A percentile compares a stretch with the other conserved stretches of the same genome.
Conservation (phyloP, 352 stramenopile species). For the Phytophthora ohioensis region DNA sequence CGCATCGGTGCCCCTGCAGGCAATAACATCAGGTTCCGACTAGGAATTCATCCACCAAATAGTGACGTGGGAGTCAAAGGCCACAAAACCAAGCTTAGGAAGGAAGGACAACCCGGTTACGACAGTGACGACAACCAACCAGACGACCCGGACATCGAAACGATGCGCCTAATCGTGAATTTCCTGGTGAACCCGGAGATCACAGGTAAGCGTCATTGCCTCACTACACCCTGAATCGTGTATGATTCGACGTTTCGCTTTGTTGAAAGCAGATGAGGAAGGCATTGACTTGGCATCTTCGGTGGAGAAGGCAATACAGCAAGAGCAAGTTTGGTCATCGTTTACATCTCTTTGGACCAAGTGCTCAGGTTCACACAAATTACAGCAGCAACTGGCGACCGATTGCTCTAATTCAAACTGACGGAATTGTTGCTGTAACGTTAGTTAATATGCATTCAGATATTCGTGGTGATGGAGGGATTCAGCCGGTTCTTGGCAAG, state of each 20-base stretch:
- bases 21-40: conserved; percentile 52
- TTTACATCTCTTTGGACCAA: conserved; percentile 45
- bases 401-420: background rate
- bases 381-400: background rate
- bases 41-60: conserved; percentile 43
- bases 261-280: conserved; percentile 50
- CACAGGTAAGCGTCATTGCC: conserved; percentile 21
- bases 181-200: conserved; percentile 50
- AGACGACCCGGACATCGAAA: conserved; percentile 21
- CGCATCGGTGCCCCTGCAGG: background rate
- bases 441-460: conserved; percentile 35
- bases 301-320: conserved; percentile 48
- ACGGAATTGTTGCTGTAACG: background rate
- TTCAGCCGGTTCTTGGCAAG: conserved; percentile 28
- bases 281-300: conserved; percentile 57
- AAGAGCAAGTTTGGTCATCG: conserved; percentile 47
- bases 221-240: background rate
- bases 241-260: background rate
- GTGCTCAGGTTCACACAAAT: conserved; percentile 46
- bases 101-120: conserved; percentile 12
- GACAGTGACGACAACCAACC: conserved; percentile 22
- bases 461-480: conserved; percentile 8
- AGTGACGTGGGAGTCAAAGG: conserved; percentile 1
- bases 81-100: conserved; percentile 5
- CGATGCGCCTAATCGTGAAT: conserved; percentile 38